Base-by-base conservation (phyloP, 2,329 filamentous ascomycete genomes). In the Pestalotiopsis sp. region DNA sequence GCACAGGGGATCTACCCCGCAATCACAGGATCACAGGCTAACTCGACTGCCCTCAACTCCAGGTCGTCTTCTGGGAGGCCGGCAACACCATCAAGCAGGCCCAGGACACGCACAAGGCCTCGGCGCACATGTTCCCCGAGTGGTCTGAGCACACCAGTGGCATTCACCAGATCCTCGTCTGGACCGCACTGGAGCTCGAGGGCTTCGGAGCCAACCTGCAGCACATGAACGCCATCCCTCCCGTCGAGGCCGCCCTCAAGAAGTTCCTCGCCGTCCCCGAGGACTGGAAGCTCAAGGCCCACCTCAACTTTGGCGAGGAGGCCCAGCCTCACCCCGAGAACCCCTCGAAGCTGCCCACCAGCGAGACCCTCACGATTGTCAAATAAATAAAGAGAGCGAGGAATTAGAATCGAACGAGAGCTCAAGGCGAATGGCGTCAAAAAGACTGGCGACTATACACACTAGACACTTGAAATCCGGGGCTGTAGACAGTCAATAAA, bases 31-130 rank as follows among this genome's bases (percentile, higher is more conserved):
- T 62, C 31, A 62, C 59, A 36, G 13, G 59, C 59, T 62, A 39
- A 62, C 31, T 14, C n/a, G 6, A 17, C 20, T 55, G 9, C 6
- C 4, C 41, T n/a, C 41, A 49, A 14, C 45, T n/a, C 49, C 23
- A 75, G 74, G 69, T 75, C 39, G 31, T 74, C 13, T 75, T 75
- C 69, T 76, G 72, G 73, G 72, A 74, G 14, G 68, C 67, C n/a
- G 68, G 45, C 6, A 65, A 71, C 13, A 31, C 69, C 60, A 72
- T 73, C 69, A 68, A 74, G 67, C 55, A 67, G 39, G 63, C 73
- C 11, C 38, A 41, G 9, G 63, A 71, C 17, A 69, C 66, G 4
- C 73, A 74, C 67, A 59, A 73, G 63, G 57, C 71, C 7, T 67
- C 66, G 65, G 71, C 71, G 1, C 71, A 73, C 36, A 69, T 71